Percentiles rank a stretch among this genome's conserved stretches.
These are phyloP conservation scores for Wickerhamiella hasegawae DNA, from an alignment of 805 yeast genomes.

Conservation along the genomic window DNA sequence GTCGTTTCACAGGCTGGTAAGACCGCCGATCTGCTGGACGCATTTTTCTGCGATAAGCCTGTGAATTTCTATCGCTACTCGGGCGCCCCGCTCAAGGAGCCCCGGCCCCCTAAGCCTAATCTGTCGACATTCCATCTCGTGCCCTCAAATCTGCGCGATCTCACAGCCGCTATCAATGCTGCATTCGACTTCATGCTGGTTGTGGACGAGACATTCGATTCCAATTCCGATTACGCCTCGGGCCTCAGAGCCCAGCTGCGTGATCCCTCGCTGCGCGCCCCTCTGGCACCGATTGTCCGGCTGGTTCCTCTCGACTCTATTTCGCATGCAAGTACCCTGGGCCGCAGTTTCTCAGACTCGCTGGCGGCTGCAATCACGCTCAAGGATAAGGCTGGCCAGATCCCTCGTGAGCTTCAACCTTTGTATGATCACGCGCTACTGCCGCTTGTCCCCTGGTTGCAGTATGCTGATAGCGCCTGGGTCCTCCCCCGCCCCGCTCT, in stretches of 20 bases:
- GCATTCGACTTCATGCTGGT: slow-evolving; percentile 45
- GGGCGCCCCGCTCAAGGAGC: slow-evolving; percentile 27
- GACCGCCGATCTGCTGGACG: slow-evolving; percentile 63
- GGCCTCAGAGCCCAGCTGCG: slow-evolving; percentile 16
- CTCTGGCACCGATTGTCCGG: slow-evolving; percentile 41
- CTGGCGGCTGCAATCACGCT: slow-evolving; percentile 73
- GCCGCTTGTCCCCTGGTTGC: slow-evolving; percentile 48
- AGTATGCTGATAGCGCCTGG: slow-evolving; percentile 38
- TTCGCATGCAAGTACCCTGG: slow-evolving; percentile 54
- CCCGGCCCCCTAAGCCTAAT: slow-evolving; percentile 5
- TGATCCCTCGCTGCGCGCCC: slow-evolving; percentile 14
- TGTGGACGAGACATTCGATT: slow-evolving; percentile 45
- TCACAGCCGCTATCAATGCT: slow-evolving; percentile 15
- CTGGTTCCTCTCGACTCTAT: slow-evolving; percentile 65
- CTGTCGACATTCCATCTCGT: slow-evolving; percentile 28
- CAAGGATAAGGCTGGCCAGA: slow-evolving; percentile 63
- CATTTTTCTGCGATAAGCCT: slow-evolving; percentile 55
- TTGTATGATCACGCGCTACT: slow-evolving; percentile 50
- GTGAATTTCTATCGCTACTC: slow-evolving; percentile 51
- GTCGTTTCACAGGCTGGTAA: slow-evolving; percentile 55
- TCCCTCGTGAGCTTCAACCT: slow-evolving; percentile 69
- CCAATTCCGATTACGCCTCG: slow-evolving; percentile 22
- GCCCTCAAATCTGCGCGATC: slow-evolving; percentile 25
- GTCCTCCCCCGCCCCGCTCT: slow-evolving; percentile 60
- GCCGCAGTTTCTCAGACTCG: slow-evolving; percentile 36